Conservation (phyloP, 140 eudicot genomes). For the Anethum foeniculum region DNA sequence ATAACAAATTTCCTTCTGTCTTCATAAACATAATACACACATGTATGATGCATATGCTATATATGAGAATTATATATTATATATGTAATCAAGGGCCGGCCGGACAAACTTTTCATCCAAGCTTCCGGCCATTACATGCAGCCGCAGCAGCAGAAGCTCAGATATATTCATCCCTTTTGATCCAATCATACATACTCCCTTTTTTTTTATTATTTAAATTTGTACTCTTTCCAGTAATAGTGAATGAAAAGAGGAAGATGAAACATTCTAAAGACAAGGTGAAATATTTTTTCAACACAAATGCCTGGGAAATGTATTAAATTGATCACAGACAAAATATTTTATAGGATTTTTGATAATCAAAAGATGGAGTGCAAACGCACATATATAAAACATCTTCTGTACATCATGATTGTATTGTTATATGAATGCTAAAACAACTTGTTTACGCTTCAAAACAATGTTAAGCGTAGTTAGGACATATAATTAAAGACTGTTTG, state of each 20-base stretch:
- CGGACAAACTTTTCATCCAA: constrained; percentile 28
- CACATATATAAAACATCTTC: neutral
- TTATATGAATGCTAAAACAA: neutral
- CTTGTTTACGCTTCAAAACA: neutral
- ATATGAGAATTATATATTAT: too few relatives aligned
- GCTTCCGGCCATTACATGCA: neutral
- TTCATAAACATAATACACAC: neutral
- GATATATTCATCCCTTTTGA: too few relatives aligned
- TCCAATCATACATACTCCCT: too few relatives aligned
- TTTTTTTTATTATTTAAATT: too few relatives aligned
- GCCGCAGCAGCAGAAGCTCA: too few relatives aligned
- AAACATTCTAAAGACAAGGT: neutral
- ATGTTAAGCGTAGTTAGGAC: neutral
- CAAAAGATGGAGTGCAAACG: neutral
- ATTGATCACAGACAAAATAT: too few relatives aligned
- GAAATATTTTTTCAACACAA: neutral
- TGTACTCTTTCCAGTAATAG: neutral
- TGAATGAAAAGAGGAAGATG: constrained; percentile 17
- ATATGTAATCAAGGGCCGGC: too few relatives aligned
- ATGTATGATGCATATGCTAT: neutral
- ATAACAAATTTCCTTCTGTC: constrained; percentile 24
- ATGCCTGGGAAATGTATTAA: neutral
- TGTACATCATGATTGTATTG: too few relatives aligned
- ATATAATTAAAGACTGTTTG: neutral
- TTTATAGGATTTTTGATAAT: neutral